Conservation (phyloP, 768 basidiomycete species). For the Cystobasidium tubakii region DNA sequence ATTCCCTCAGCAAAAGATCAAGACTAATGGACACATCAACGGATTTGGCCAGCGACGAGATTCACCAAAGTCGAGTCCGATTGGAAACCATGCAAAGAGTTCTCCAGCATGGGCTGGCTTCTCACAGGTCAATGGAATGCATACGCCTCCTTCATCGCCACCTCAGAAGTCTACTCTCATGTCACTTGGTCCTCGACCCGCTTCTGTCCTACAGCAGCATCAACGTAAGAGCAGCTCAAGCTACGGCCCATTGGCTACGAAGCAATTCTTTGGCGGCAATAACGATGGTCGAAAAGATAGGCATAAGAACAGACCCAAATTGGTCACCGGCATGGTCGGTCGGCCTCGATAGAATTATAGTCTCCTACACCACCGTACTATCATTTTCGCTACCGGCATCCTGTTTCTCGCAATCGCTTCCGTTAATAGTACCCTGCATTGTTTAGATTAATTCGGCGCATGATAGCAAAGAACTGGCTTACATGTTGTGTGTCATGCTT, state of each 20-base stretch:
- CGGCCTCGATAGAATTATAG: conserved; percentile 11
- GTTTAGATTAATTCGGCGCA: too few species aligned
- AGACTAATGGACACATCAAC: background rate
- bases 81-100: background rate
- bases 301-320: background rate
- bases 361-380: too few species aligned
- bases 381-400: too few species aligned
- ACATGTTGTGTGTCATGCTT: too few species aligned
- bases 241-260: background rate
- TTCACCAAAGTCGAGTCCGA: background rate
- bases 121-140: background rate
- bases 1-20: conserved; percentile 24
- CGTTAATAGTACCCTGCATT: background rate
- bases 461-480: too few species aligned
- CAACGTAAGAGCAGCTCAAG: background rate
- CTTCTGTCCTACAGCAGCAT: background rate
- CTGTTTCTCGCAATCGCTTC: background rate
- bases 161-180: background rate
- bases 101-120: background rate
- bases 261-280: background rate
- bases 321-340: conserved; percentile 1
- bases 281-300: background rate
- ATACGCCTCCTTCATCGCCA: background rate
- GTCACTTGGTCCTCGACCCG: background rate
- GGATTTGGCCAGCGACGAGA: background rate